phyloP scores from a whole-genome alignment of 352 stramenopile species.

The Globisporangium carolinianum region DNA sequence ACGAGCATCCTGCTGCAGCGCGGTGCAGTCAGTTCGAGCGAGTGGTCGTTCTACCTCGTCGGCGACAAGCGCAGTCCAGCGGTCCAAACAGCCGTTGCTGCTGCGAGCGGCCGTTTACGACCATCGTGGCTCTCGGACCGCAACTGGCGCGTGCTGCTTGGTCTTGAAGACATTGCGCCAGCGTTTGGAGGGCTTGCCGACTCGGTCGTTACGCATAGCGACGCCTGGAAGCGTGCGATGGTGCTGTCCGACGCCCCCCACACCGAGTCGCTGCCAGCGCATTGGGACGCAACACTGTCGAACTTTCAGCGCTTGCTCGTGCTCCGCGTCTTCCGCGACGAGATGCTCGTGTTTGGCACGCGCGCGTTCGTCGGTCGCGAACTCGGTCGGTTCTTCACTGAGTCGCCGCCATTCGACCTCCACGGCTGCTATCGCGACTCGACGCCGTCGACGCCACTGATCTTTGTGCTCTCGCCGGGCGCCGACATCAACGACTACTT shows the following conservation, averaged over 20 bases:
- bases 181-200: slow-evolving; percentile 38
- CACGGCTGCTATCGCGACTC: slow-evolving; percentile 90
- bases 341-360: slow-evolving; percentile 88
- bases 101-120: slow-evolving; percentile 23
- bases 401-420: slow-evolving; percentile 91
- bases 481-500: slow-evolving; percentile 94
- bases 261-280: slow-evolving; percentile 48
- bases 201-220: slow-evolving; percentile 33
- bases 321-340: slow-evolving; percentile 83
- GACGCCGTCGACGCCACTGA: slow-evolving; percentile 87
- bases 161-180: slow-evolving; percentile 57
- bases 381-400: slow-evolving; percentile 82
- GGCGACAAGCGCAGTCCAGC: slow-evolving; percentile 73
- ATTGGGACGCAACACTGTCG: slow-evolving; percentile 65
- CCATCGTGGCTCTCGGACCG: slow-evolving; percentile 75
- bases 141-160: slow-evolving; percentile 65
- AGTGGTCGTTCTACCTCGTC: slow-evolving; percentile 89
- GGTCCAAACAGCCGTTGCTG: slow-evolving; percentile 27
- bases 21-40: slow-evolving; percentile 49
- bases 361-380: slow-evolving; percentile 76
- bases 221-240: slow-evolving; percentile 76
- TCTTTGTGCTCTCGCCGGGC: slow-evolving; percentile 91
- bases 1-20: slow-evolving; percentile 81
- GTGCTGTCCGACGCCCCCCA: slow-evolving; percentile 77
- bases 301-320: slow-evolving; percentile 90